These are phyloP conservation scores for Podospora sp. DNA, from an alignment of 495 filamentous ascomycete species.

Conservation along the genomic window DNA sequence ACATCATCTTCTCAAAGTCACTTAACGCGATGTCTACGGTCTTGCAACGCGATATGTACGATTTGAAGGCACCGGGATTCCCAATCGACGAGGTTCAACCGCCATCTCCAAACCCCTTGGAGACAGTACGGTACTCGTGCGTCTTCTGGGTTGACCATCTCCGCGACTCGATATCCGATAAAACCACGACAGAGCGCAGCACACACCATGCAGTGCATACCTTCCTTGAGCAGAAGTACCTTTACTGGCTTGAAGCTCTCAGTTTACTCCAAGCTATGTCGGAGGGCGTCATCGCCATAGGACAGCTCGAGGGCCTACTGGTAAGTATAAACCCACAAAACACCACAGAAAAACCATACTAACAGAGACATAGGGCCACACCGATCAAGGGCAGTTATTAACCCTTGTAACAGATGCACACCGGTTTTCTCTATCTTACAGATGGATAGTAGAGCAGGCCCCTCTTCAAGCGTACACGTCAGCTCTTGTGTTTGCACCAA, in stretches of 20 bases:
- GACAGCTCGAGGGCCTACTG: constrained; percentile 13
- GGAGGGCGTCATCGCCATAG: constrained; percentile 4
- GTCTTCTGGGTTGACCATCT: constrained; percentile 27
- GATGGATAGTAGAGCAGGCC: constrained; percentile 13
- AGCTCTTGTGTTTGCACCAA: constrained; percentile 18
- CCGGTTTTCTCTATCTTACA: constrained; percentile 17
- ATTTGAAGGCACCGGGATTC: constrained; percentile 13
- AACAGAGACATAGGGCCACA: no score
- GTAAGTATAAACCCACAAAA: constrained; percentile 9
- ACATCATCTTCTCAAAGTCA: constrained; percentile 36
- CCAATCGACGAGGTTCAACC: constrained; percentile 15
- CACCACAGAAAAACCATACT: background rate
- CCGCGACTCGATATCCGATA: constrained; percentile 15
- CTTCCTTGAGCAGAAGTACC: constrained; percentile 18
- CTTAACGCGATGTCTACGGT: constrained; percentile 23
- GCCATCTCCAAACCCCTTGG: constrained; percentile 36
- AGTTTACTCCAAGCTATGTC: constrained; percentile 9
- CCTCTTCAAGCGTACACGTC: constrained; percentile 20
- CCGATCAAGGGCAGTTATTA: constrained; percentile 6
- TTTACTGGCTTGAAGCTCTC: constrained; percentile 16
- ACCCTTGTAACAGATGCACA: constrained; percentile 12
- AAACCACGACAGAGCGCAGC: constrained; percentile 9
- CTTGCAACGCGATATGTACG: constrained; percentile 25
- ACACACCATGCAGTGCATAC: constrained; percentile 1
- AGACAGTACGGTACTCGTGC: constrained; percentile 38